Conservation (phyloP, 2,329 filamentous ascomycete genomes). For the Penicillium brasilianum region DNA sequence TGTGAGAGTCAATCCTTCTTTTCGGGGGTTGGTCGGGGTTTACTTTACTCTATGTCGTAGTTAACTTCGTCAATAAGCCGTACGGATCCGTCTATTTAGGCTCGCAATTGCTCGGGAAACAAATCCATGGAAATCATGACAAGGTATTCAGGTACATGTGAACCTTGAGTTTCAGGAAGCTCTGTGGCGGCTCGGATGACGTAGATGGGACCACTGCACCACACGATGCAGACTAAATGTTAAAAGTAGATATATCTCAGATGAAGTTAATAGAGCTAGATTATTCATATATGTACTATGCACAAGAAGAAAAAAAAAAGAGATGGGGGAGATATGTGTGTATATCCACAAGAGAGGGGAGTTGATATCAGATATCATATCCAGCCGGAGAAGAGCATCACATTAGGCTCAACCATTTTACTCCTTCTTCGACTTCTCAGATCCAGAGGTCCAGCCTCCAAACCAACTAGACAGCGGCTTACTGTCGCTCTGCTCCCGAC, state of each 20-base stretch:
- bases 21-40: no score
- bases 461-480: slow-evolving; percentile 21
- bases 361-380: not conserved
- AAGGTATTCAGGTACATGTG: not conserved
- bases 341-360: not conserved
- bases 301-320: slow-evolving; percentile 16
- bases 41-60: no score
- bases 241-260: not conserved
- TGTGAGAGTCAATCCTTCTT: no score
- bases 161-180: not conserved
- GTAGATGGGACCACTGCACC: not conserved
- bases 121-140: no score
- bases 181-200: not conserved
- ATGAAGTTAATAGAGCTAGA: not conserved
- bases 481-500: slow-evolving; percentile 16
- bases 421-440: slow-evolving; percentile 30
- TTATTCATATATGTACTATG: slow-evolving; percentile 9
- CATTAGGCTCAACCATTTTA: slow-evolving; percentile 6
- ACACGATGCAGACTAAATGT: not conserved
- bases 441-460: slow-evolving; percentile 16
- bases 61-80: no score
- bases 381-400: not conserved
- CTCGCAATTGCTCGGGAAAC: no score
- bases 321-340: slow-evolving; percentile 7
- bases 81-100: no score